phyloP scores from a whole-genome alignment of 2,329 filamentous ascomycete species.

The Cladophialophora immunda region DNA sequence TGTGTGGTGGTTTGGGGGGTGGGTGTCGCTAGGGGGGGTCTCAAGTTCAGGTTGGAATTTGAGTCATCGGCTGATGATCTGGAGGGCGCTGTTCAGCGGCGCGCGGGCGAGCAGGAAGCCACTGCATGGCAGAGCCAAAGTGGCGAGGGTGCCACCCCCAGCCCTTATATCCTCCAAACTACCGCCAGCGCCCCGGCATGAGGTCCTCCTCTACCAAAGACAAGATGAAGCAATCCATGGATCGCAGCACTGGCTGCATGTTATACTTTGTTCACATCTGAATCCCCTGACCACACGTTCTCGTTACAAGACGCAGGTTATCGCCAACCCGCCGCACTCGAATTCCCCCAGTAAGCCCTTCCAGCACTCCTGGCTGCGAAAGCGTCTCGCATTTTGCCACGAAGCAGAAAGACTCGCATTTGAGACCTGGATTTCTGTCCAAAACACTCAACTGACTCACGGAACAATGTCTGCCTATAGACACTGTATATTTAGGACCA shows the following conservation, averaged over 20 bases:
- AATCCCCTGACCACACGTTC: conserved; percentile 14
- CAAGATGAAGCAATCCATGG: conserved; percentile 32
- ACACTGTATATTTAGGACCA: conserved; percentile 23
- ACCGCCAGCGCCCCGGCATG: conserved; percentile 14
- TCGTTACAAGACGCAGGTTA: conserved; percentile 6
- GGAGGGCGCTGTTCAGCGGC: conserved; percentile 21
- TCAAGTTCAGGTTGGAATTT: conserved; percentile 21
- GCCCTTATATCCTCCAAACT: conserved; percentile 27
- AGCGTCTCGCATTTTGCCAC: conserved; percentile 22
- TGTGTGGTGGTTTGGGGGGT: background rate
- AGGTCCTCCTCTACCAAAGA: conserved; percentile 16
- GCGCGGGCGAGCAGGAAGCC: background rate
- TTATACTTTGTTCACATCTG: conserved; percentile 22
- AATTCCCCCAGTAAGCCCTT: conserved; percentile 15
- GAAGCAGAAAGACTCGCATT: conserved; percentile 26
- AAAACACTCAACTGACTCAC: conserved; percentile 32
- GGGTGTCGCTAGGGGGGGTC: conserved; percentile 6
- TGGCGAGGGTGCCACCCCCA: conserved; percentile 18
- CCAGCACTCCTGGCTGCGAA: conserved; percentile 5
- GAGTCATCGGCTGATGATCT: conserved; percentile 37
- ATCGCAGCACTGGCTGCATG: conserved; percentile 36
- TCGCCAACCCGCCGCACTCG: conserved; percentile 9
- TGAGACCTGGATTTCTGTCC: conserved; percentile 15
- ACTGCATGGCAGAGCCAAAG: conserved; percentile 16
- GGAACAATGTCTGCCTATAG: conserved; percentile 34